phyloP scores from a whole-genome alignment of 2,329 filamentous ascomycete genomes.

The Colletotrichum filicis region DNA sequence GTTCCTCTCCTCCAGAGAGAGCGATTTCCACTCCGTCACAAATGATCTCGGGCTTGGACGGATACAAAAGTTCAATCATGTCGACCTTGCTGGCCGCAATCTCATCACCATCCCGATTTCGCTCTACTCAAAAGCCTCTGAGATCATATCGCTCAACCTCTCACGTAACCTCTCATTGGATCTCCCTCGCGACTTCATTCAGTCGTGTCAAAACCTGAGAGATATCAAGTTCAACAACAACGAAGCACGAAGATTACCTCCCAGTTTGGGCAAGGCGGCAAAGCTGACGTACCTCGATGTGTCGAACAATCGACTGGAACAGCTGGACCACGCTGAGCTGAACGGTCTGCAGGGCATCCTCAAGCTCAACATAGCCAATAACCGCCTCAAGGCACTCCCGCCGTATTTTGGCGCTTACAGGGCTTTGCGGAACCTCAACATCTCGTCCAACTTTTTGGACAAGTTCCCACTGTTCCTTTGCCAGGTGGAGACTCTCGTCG shows the following conservation, averaged over 20 bases:
- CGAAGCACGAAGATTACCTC: slow-evolving; percentile 86
- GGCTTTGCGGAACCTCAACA: slow-evolving; percentile 83
- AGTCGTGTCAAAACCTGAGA: slow-evolving; percentile 88
- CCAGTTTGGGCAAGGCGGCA: slow-evolving; percentile 83
- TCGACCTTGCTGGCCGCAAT: slow-evolving; percentile 90
- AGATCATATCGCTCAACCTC: slow-evolving; percentile 95
- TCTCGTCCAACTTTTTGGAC: slow-evolving; percentile 92
- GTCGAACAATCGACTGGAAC: slow-evolving; percentile 92
- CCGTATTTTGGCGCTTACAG: slow-evolving; percentile 85
- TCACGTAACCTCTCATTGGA: slow-evolving; percentile 93
- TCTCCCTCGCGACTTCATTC: slow-evolving; percentile 95
- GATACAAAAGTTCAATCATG: slow-evolving; percentile 91
- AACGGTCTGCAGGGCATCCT: slow-evolving; percentile 80
- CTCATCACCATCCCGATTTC: slow-evolving; percentile 95
- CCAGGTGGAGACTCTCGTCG: slow-evolving; percentile 83
- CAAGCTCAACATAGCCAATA: slow-evolving; percentile 94
- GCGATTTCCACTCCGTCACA: slow-evolving; percentile 74
- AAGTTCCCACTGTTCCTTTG: slow-evolving; percentile 89
- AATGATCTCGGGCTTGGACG: slow-evolving; percentile 84
- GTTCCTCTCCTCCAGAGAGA: slow-evolving; percentile 90
- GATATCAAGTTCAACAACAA: slow-evolving; percentile 98
- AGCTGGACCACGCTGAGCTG: slow-evolving; percentile 86
- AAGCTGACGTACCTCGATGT: slow-evolving; percentile 91
- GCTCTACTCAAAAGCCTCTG: slow-evolving; percentile 88
- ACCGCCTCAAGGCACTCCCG: slow-evolving; percentile 83